Percentiles rank a stretch among this genome's conserved stretches.
phyloP scores from a whole-genome alignment of 495 filamentous ascomycete genomes.

The Aspergillus indologenus region DNA sequence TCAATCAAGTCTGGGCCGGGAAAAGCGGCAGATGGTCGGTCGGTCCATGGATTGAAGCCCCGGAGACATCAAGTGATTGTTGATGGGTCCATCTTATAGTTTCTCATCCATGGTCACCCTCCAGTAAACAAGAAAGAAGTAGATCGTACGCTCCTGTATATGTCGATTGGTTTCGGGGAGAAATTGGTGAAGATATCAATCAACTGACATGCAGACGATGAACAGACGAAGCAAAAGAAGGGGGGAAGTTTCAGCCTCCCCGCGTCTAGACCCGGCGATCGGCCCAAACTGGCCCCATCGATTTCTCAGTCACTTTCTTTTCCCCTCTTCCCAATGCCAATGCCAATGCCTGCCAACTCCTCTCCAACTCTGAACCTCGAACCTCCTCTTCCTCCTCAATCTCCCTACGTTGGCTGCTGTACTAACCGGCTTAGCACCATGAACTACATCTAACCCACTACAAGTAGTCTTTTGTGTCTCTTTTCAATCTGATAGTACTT shows the following conservation, averaged over 20 bases:
- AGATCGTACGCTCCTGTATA: too few species aligned
- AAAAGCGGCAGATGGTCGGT: not conserved
- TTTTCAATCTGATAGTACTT: not conserved
- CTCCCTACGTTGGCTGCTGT: not conserved
- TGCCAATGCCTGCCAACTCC: not conserved
- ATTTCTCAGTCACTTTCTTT: conserved; percentile 19
- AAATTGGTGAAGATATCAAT: too few species aligned
- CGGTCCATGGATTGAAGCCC: not conserved
- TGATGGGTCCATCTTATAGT: not conserved
- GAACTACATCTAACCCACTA: not conserved
- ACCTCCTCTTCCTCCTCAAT: conserved; percentile 5
- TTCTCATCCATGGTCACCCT: not conserved
- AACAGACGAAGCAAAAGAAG: not conserved
- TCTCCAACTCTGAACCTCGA: conserved; percentile 3
- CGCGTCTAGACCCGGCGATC: conserved; percentile 30
- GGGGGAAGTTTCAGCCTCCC: conserved; percentile 25
- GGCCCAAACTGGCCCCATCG: conserved; percentile 18
- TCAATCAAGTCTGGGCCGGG: not conserved
- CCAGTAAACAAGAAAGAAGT: not conserved
- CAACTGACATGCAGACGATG: not conserved
- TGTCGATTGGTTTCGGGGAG: not conserved
- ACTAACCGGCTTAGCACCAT: not conserved
- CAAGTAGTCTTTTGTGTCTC: not conserved
- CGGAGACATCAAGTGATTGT: not conserved
- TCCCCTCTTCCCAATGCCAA: conserved; percentile 16